Base-by-base conservation (phyloP, 805 yeast species). In the Debaryomyces maramus region DNA sequence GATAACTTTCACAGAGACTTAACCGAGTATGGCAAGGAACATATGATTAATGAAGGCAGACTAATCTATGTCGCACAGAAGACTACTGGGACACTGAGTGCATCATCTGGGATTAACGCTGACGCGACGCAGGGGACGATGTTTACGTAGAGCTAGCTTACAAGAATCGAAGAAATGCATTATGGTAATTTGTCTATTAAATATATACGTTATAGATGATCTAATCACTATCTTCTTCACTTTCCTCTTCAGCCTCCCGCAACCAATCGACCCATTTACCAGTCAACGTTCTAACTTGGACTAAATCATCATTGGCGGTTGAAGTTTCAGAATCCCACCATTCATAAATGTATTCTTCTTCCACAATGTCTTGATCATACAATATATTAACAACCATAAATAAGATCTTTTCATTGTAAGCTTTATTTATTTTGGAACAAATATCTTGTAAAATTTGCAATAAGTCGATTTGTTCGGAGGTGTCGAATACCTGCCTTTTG, bases 231-330 rank as follows among this genome's bases (percentile, higher is more conserved):
- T 44, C 50, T 8, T 61, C 66, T 27, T 58, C 58, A 34, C 60
- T 60, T 51, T 81, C 88, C 46, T 78, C 85, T 32, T 73, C 82
- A 1, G 97, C 97, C 34, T 81, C 86, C 52, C 77, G 76, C 43
- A 91, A 73, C 97, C 97, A 90, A 14, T 82, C 86, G 15, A 91
- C 74, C 82, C 91, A 91, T 60, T 81, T 83, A 6, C 66, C 77
- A 2, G 88, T 81, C 48, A 78, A 70, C 20, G 57, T 68, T 42
- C 84, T 75, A 14, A 82, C 81, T 19, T 65, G 68, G 11, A 56
- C 53, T 30, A 77, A 66, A 17, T 65, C 70, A 5, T 67, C 73
- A 11, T 67, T 55, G 11, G 67, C 74, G 6, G 63, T 58, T 13
- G 60, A 46, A 8, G 49, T 55, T 19, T 51, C 46, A 14, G 69